Evolutionary conservation across 164 flowering plant genomes (phyloP), one percentile per base, ranked within the genome.

Genomic region (Protea cynaroides): DNA sequence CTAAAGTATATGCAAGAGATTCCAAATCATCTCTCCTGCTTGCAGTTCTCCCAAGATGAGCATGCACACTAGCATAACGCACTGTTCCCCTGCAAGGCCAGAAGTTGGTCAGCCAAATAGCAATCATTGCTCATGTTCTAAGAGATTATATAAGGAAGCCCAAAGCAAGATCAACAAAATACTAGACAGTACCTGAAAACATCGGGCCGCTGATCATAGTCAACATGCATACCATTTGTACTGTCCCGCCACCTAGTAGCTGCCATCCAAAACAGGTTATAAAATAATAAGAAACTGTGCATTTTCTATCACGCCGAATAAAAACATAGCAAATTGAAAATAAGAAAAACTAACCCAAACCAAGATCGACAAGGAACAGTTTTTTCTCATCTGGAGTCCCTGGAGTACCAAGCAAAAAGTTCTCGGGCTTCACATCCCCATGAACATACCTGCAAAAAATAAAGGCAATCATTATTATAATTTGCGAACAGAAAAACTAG

Each of bases 341-440:
- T 8, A 40, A 4, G 8, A 40, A 3, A 40, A 40, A 40, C 40
- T 55, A 66, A 85, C 93, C 93, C 69, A 87, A 75, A n/a, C 93
- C 93, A 74, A 87, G 88, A 65, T 87, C 90, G 64, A 85, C 86
- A 50, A 87, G 81, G 71, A 82, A 87, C 44, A 87, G 71, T 52
- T 80, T 87, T 58, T 90, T 91, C 81, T 87, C 97, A 13, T 94
- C 93, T 36, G 77, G 72, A 5, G 91, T 81, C 65, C 93, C 98
- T 13, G 86, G 84, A 13, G 87, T 80, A 38, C 98, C 97, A 69
- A 94, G 96, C 79, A 94, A 76, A 79, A 94, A 89, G 69, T 94
- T 94, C 76, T 94, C 98, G 38, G 98, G 98, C 63, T 94, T 94
- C 21, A 94, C 96, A 81, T 94, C 98, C 50, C 97, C 97, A 73